Base-by-base conservation (phyloP, 2,329 filamentous ascomycete genomes). In the Fusarium humuli region DNA sequence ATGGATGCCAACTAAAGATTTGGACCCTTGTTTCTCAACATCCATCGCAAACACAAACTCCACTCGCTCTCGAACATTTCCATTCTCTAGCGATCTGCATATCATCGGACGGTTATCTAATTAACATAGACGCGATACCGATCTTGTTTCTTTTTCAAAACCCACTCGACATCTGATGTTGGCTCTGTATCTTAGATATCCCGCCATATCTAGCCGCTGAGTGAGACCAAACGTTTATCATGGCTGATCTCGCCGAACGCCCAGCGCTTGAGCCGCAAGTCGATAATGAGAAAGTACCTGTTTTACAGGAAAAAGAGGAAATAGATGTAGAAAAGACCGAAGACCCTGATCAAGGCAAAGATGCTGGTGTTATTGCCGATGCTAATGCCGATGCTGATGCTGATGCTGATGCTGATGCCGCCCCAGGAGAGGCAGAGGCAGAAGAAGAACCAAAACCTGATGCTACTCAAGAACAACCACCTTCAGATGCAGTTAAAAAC, bases 21-120 rank as follows among this genome's bases (percentile, higher is more conserved):
- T 61, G 49, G 52, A 57, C 53, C 68, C 68, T 57, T 71, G 50
- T 41, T 58, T 57, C 40, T 40, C 54, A 41, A 41, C 45, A 56
- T 65, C 56, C 53, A 37, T 37, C 18, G 30, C 25, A 57, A 37
- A 52, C 52, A 14, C n/a, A 7, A 52, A 61, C 67, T 58, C 64
- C 55, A 61, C 63, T 37, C 22, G 12, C 54, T 29, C 20, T 53
- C 60, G 20, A 46, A 50, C 41, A 61, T 62, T 64, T 65, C 41
- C 32, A 40, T 61, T 61, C 30, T 13, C 46, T 47, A 41, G 29
- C 54, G 52, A 18, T 30, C 34, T 7, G 25, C 42, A 34, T 22
- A 57, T 30, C 42, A 37, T 46, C 50, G 53, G 22, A 22, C 22
- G n/a, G 16, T 42, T 37, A 20, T 18, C 20, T 37, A 16, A 13